Evolutionary conservation across 345 rosid genomes (phyloP).

Genomic region (Gossypium australe): DNA sequence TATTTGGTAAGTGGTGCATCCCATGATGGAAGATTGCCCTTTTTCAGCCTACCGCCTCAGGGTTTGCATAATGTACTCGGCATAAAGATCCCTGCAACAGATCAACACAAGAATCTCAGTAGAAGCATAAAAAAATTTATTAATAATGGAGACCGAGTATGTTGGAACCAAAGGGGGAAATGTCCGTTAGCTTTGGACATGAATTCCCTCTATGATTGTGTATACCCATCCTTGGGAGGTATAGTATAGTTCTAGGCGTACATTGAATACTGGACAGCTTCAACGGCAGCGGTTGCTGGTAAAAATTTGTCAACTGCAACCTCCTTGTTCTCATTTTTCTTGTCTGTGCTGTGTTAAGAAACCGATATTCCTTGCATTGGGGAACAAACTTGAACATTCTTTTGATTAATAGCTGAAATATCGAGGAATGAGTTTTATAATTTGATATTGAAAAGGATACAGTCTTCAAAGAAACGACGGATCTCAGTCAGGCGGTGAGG

Average conservation of each 20-base stretch:
- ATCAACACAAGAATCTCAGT: slow-evolving; percentile 16
- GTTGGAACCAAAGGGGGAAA: no score
- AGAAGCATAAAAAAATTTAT: not conserved
- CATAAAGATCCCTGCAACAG: slow-evolving; percentile 79
- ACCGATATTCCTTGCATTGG: not conserved
- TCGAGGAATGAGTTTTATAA: not conserved
- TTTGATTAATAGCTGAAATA: not conserved
- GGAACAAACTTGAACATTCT: not conserved
- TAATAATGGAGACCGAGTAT: not conserved
- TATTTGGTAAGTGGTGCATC: not conserved
- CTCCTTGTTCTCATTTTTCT: slow-evolving; percentile 95
- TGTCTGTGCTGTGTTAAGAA: slow-evolving; percentile 47
- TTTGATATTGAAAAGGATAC: slow-evolving; percentile 38
- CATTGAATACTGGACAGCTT: slow-evolving; percentile 91
- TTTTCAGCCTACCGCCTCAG: slow-evolving; percentile 55
- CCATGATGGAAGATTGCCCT: not conserved
- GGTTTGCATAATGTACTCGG: slow-evolving; percentile 68
- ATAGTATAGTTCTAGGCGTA: slow-evolving; percentile 23
- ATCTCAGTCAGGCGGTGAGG: slow-evolving; percentile 96
- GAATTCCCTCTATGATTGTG: not conserved
- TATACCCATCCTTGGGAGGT: not conserved
- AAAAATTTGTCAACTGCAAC: slow-evolving; percentile 90
- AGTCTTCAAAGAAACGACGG: slow-evolving; percentile 95
- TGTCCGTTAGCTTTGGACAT: not conserved
- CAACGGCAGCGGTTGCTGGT: slow-evolving; percentile 57